phyloP scores from a whole-genome alignment of 306 rosid genomes.

The Mimosa bimucronata region DNA sequence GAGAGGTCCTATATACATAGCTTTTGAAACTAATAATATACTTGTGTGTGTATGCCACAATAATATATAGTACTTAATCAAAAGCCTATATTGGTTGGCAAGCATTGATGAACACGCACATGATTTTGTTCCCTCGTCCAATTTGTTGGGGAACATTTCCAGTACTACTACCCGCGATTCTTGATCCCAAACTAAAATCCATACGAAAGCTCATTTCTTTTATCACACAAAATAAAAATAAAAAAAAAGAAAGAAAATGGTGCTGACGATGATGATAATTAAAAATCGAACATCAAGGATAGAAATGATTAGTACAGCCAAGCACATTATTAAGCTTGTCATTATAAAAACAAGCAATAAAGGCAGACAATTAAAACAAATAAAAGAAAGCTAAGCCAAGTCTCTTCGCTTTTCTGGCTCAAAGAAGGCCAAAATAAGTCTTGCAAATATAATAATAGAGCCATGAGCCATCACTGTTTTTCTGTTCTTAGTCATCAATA shows the following conservation, averaged over 20 bases:
- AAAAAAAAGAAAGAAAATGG: neutral
- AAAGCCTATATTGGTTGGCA: constrained; percentile 35
- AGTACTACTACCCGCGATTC: constrained; percentile 33
- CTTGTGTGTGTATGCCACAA: neutral
- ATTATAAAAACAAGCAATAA: constrained; percentile 30
- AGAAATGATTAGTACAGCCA: constrained; percentile 32
- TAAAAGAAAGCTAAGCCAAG: constrained; percentile 23
- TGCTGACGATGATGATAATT: neutral
- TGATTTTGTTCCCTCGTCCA: constrained; percentile 69
- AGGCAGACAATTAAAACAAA: constrained; percentile 25
- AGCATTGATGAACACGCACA: constrained; percentile 68
- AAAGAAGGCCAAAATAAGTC: constrained; percentile 10
- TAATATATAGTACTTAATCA: neutral
- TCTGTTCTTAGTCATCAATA: constrained; percentile 44
- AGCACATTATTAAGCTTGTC: constrained; percentile 44
- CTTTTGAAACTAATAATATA: neutral
- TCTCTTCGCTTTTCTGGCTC: neutral
- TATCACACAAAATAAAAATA: neutral
- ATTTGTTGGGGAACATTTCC: constrained; percentile 51
- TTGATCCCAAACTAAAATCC: constrained; percentile 17
- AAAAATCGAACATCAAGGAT: neutral
- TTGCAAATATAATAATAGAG: constrained; percentile 39
- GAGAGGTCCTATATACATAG: neutral
- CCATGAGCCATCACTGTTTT: constrained; percentile 35
- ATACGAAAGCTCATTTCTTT: constrained; percentile 1